phyloP scores from a whole-genome alignment of 192 early-diverging fungal species.

The Entomortierella lignicola region DNA sequence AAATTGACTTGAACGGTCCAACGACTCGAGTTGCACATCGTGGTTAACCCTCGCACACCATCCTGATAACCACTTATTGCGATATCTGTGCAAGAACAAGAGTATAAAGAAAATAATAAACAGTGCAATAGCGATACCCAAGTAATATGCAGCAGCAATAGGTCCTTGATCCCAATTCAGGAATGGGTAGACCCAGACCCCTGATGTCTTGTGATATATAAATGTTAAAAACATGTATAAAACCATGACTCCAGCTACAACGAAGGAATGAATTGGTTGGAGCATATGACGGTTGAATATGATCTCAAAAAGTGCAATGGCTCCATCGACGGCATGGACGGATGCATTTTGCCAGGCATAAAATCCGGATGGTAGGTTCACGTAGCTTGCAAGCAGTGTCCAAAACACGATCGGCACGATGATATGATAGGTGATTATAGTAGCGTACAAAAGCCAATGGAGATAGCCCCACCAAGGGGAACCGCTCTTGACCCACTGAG shows the following conservation, averaged over 20 bases:
- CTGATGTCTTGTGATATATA: constrained; percentile 29
- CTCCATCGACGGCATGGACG: constrained; percentile 49
- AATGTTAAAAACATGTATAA: constrained; percentile 53
- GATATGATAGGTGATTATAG: constrained; percentile 38
- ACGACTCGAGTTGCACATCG: constrained; percentile 8
- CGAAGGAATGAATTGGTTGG: constrained; percentile 24
- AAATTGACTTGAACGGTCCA: not conserved
- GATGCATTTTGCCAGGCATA: constrained; percentile 16
- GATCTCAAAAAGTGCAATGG: constrained; percentile 32
- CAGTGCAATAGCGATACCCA: constrained; percentile 22
- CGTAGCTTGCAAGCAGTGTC: constrained; percentile 20
- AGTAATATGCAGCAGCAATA: constrained; percentile 21
- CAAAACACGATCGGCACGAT: constrained; percentile 55
- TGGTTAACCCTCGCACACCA: constrained; percentile 24
- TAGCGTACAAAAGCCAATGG: constrained; percentile 48
- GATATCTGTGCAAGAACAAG: constrained; percentile 24
- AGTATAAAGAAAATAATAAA: constrained; percentile 33
- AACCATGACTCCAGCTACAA: constrained; percentile 33
- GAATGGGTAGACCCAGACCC: constrained; percentile 49
- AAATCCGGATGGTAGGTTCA: not conserved
- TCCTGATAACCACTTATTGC: constrained; percentile 21
- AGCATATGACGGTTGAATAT: constrained; percentile 48
- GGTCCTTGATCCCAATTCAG: constrained; percentile 46
- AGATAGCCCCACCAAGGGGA: constrained; percentile 35
- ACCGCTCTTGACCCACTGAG: constrained; percentile 19